These are phyloP conservation scores for Cladophialophora immunda DNA, from an alignment of 2,329 filamentous ascomycete genomes.

Conservation along the genomic window DNA sequence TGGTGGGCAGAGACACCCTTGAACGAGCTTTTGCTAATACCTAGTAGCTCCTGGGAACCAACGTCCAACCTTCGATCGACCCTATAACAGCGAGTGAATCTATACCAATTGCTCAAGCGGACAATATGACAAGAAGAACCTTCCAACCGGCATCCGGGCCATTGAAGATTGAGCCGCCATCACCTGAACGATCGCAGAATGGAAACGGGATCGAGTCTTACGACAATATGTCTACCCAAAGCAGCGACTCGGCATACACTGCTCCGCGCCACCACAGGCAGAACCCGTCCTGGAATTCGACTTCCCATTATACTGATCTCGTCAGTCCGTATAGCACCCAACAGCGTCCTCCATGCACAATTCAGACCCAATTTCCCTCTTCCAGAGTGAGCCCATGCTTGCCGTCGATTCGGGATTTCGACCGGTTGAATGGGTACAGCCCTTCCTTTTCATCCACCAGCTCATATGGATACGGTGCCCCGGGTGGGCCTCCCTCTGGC, in stretches of 20 bases:
- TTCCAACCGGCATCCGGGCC: constrained; percentile 27
- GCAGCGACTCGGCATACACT: constrained; percentile 29
- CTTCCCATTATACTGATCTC: constrained; percentile 29
- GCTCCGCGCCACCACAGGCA: constrained; percentile 26
- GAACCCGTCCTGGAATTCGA: constrained; percentile 31
- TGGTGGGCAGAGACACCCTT: neutral
- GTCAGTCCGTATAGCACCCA: constrained; percentile 24
- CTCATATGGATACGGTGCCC: constrained; percentile 23
- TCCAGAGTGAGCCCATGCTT: constrained; percentile 26
- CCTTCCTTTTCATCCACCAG: constrained; percentile 19
- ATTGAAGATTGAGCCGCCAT: constrained; percentile 30
- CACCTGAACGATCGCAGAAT: constrained; percentile 29
- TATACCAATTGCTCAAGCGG: constrained; percentile 1
- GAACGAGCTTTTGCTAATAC: neutral
- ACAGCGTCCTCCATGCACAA: constrained; percentile 23
- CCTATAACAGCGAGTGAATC: constrained; percentile 5
- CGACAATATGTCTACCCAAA: constrained; percentile 34
- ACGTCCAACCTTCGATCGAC: constrained; percentile 7
- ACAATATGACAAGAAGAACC: constrained; percentile 26
- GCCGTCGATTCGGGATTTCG: constrained; percentile 32
- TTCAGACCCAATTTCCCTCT: constrained; percentile 22
- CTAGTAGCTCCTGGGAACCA: constrained; percentile 16
- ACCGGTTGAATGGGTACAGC: constrained; percentile 22
- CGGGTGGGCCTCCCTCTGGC: neutral
- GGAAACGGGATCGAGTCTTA: constrained; percentile 28